Evolutionary conservation across 164 flowering plant genomes (phyloP), one percentile per base, ranked within the genome.

Genomic region (Protea cynaroides): DNA sequence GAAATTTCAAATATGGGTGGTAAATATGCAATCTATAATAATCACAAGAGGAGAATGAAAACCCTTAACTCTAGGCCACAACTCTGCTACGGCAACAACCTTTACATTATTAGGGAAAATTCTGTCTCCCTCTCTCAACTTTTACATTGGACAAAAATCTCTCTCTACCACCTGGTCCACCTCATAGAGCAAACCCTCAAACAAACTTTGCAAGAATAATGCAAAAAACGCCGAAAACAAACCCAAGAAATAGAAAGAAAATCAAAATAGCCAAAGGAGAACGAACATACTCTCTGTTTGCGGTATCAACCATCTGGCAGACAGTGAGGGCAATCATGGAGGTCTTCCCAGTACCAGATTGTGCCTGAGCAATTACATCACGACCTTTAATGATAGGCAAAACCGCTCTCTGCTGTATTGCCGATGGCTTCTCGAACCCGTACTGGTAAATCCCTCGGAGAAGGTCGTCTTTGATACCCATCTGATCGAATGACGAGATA

Each of bases 301-400:
- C 44, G 50, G 88, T 88, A 43, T 93, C 92, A 62, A 83, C 87
- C 67, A 84, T 76, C 77, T 93, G 98, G 74, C 97, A 93, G 58
- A 88, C 97, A 59, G 92, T 77, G 65, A 93, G 89, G 19, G 96
- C 97, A 51, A 93, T 90, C 97, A 93, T 93, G 71, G 98, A 93
- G 59, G 96, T 85, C 72, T 90, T 93, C 0, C 98, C 98, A 10
- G 97, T 93, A 29, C 98, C 98, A 57, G 92, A 86, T 66, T 93
- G 98, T 7, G 97, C 98, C 80, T 93, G 98, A 0, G 98, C 97
- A 46, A 93, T 88, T 14, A 93, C 98, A 53, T 93, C 97, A 1
- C 96, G 84, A 6, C 97, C 97, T 38, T 80, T 70, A 54, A 93
- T 86, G 56, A 90, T 93, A n/a, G 97, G 97, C 72, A 77, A 68